Conservation (phyloP, 2,329 filamentous ascomycete species). For the Penicillium janthinellum region DNA sequence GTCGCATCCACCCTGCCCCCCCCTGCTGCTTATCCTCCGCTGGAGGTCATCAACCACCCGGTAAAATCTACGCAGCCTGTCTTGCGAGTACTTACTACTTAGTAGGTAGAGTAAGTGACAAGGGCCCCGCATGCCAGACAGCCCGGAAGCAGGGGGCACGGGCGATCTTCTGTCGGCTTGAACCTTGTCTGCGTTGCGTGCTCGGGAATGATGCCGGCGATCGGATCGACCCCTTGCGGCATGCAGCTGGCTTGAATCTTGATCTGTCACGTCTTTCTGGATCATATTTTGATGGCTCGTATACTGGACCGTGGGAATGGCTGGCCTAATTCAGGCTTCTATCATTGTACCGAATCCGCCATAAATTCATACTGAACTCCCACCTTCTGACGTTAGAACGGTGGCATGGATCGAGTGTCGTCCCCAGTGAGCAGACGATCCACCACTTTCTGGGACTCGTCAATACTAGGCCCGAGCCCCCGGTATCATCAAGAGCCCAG, state of each 20-base stretch:
- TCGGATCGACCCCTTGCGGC: conserved; percentile 16
- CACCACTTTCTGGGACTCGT: no score
- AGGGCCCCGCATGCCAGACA: conserved; percentile 16
- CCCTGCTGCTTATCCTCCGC: neutral
- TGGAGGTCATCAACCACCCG: neutral
- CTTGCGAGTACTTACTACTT: neutral
- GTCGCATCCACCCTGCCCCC: neutral
- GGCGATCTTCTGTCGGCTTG: conserved; percentile 6
- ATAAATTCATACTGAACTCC: no score
- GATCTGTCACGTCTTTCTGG: conserved; percentile 6
- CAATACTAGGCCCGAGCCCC: no score
- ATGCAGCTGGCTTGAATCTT: conserved; percentile 7
- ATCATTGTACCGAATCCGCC: no score
- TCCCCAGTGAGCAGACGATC: no score
- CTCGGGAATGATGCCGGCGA: conserved; percentile 13
- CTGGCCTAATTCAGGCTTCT: no score
- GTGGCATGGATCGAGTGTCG: no score
- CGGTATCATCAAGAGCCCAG: no score
- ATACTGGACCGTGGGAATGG: neutral
- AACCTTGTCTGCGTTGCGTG: conserved; percentile 10
- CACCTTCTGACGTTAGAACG: no score
- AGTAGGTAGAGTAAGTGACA: neutral
- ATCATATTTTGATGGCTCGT: conserved; percentile 4
- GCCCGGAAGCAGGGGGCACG: conserved; percentile 15
- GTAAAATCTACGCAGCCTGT: neutral